Base-by-base conservation (phyloP, 805 yeast species). In the Ogataea henricii region DNA sequence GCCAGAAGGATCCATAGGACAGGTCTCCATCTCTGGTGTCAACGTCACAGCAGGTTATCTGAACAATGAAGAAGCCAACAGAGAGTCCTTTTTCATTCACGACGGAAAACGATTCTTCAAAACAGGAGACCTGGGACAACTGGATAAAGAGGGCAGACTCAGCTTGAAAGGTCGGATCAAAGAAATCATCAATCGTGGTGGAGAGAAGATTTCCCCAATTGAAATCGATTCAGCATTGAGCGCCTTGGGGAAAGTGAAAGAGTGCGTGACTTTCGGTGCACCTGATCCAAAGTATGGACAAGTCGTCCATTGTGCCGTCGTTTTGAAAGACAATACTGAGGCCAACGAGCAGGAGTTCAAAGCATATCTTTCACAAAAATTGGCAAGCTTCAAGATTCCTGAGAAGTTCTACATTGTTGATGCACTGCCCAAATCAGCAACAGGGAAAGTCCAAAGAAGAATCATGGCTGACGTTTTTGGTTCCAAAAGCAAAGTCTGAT, bases 91-190 rank as follows among this genome's bases (percentile, higher is more conserved):
- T 35, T 53, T 56, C 46, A 41, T 40, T 2, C 38, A 40, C 21
- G 43, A 43, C 2, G 52, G 50, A 5, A 52, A 48, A 25, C 46
- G 44, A 7, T 48, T 43, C 34, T 86, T 86, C 78, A 76, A 88
- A 53, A 86, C 94, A 4, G 94, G 94, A 40, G 94, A 86, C 61
- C 87, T 85, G 62, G 91, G 90, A 2, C 74, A 67, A 54, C 62
- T 79, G 43, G 87, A 83, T 59, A 56, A 64, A 4, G 85, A 83
- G 43, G 83, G 84, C 0, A 79, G 80, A 60, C 65, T 85, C 25
- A 71, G 74, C 10, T 70, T 85, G 52, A 83, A 88, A 22, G 90
- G 91, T 27, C 73, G 91, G 52, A 74, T 85, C 55, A 85, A 85
- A 65, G 91, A 85, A 64, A 70, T 85, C 56, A 85, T 85, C 59